Evolutionary conservation across 1,284 basidiomycete species (phyloP), one percentile per base, ranked within the genome.

Genomic region (Lentinus polychrous): DNA sequence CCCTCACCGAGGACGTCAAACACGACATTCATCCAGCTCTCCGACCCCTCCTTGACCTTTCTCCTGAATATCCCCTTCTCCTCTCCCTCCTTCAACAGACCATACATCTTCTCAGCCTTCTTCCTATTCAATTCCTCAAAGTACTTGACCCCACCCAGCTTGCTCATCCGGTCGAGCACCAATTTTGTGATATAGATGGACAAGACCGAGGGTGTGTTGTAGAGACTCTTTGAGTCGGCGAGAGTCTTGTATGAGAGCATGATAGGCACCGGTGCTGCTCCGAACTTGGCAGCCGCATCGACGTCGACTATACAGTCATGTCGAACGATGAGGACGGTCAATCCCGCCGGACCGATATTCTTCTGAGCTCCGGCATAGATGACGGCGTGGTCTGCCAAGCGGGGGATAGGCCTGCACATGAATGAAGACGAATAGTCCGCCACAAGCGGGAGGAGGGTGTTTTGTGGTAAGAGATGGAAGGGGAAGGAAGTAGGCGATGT

Each of bases 321-420:
- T 31, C 91, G 83, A 15, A 97, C 91, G 65, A 99, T 95, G 54
- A 95, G 73, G 60, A 99, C 81, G 3, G 94, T 95, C 20, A 96
- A 74, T 2, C 96, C 96, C 0, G 94, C 86, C 1, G 96, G 96
- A 3, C 95, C 96, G 45, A 99, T 76, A 66, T 99, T 99, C 76
- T 99, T 99, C 69, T 99, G 96, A n/a, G 91, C 96, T 36, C 96
- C 96, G 10, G 95, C 97, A 65, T 90, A 99, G 60, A 99, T 88
- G 61, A 99, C 75, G 3, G 91, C 93, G 65, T 96, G 91, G 63
- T 89, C 86, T 36, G 84, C 83, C 43, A 97, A 76, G 55, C 82
- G 79, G 3, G 88, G 86, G 61, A 99, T 96, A 33, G 88, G 88
- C n/a, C 94, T 81, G 38, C 91, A 94, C 79, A 99, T 89, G 76